Percentiles rank a stretch among this genome's conserved stretches.
phyloP scores from a whole-genome alignment of 768 basidiomycete species.

The Phylloporus sp. region DNA sequence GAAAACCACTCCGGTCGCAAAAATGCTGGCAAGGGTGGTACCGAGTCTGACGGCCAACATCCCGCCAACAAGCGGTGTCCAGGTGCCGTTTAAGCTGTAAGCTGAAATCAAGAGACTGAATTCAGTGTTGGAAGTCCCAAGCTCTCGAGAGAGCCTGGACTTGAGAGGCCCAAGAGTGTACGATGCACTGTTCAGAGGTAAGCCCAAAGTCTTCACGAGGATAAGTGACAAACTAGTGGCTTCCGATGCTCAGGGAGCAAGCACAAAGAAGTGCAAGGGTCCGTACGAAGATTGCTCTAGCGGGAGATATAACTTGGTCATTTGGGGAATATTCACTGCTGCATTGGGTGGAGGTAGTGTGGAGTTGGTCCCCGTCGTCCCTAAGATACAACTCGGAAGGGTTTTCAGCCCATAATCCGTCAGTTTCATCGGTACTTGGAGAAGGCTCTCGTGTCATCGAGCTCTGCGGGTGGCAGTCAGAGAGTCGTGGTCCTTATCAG shows the following conservation, averaged over 20 bases:
- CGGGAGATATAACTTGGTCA: constrained; percentile 18
- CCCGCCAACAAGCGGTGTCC: constrained; percentile 78
- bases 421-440: not conserved
- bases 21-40: constrained; percentile 63
- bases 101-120: constrained; percentile 76
- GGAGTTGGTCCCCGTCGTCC: not conserved
- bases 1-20: constrained; percentile 71
- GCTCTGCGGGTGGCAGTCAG: not conserved
- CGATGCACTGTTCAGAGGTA: constrained; percentile 43
- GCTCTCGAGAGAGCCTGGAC: constrained; percentile 58
- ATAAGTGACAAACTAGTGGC: constrained; percentile 56
- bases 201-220: not conserved
- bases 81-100: constrained; percentile 66
- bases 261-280: constrained; percentile 62
- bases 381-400: not conserved
- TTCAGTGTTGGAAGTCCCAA: constrained; percentile 72
- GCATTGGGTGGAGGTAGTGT: not conserved
- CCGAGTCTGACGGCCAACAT: constrained; percentile 65
- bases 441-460: constrained; percentile 1
- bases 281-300: constrained; percentile 47
- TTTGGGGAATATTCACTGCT: not conserved
- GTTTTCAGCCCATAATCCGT: not conserved
- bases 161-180: constrained; percentile 79
- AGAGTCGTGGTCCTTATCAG: constrained; percentile 16
- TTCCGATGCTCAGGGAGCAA: constrained; percentile 69